phyloP scores from a whole-genome alignment of 805 yeast genomes.

The Monosporozyma aquatica region DNA sequence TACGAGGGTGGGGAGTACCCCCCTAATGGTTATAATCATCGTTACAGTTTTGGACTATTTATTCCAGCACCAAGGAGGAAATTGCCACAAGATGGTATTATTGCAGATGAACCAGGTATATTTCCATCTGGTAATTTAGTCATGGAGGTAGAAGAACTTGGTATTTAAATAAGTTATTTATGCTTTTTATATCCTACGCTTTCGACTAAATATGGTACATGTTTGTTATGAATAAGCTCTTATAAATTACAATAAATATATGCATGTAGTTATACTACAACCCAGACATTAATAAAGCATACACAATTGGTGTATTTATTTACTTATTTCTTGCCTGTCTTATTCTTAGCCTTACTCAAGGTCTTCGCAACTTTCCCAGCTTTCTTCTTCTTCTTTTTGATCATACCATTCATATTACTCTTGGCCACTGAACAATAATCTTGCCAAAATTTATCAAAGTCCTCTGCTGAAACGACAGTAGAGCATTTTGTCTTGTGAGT shows the following conservation, averaged over 20 bases:
- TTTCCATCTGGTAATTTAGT: slow-evolving; percentile 60
- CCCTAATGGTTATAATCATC: slow-evolving; percentile 37
- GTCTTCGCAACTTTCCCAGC: slow-evolving; percentile 21
- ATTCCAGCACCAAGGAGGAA: slow-evolving; percentile 51
- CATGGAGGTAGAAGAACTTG: slow-evolving; percentile 33
- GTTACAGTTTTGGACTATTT: slow-evolving; percentile 41
- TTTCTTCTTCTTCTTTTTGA: slow-evolving; percentile 72
- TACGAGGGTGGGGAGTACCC: slow-evolving; percentile 18
- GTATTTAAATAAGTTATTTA: too few relatives aligned
- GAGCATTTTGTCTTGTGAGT: slow-evolving; percentile 48
- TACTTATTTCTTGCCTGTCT: slow-evolving; percentile 12
- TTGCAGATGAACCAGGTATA: slow-evolving; percentile 38
- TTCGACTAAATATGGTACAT: too few relatives aligned
- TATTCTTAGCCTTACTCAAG: too few relatives aligned
- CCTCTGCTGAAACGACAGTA: slow-evolving; percentile 56
- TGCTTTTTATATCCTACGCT: too few relatives aligned
- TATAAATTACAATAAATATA: too few relatives aligned
- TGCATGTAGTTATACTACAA: too few relatives aligned
- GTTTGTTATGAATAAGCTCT: too few relatives aligned
- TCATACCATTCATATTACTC: slow-evolving; percentile 62
- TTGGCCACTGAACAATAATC: slow-evolving; percentile 64
- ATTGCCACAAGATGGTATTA: slow-evolving; percentile 27
- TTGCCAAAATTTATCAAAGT: slow-evolving; percentile 67
- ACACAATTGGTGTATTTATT: neutral
- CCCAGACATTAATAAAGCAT: too few relatives aligned